phyloP scores from a whole-genome alignment of 2,329 filamentous ascomycete genomes.

The Pseudocercospora fuligena region DNA sequence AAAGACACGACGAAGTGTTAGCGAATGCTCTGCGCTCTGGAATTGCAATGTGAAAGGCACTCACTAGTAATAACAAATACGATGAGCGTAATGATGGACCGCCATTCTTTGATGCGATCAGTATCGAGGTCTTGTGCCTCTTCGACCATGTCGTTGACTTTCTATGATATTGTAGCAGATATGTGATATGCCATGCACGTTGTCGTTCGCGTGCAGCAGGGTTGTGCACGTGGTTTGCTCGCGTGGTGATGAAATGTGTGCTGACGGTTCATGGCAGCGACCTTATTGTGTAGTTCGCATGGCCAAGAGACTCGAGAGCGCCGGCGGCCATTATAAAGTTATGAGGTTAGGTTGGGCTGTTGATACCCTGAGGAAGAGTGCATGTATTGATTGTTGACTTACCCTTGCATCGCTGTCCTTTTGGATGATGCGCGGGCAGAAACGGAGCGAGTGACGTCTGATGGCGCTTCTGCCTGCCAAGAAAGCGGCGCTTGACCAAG shows the following conservation, averaged over 20 bases:
- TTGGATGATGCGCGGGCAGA: constrained; percentile 2
- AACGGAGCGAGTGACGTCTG: neutral
- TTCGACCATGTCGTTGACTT: constrained; percentile 8
- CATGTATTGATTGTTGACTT: neutral
- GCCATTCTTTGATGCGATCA: constrained; percentile 65
- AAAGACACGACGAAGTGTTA: neutral
- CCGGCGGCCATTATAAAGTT: neutral
- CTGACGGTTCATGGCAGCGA: neutral
- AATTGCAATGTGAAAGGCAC: constrained; percentile 41
- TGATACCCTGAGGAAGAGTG: neutral
- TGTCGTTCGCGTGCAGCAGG: neutral
- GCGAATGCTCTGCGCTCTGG: neutral
- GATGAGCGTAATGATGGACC: constrained; percentile 71
- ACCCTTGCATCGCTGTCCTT: neutral
- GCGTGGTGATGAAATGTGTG: neutral
- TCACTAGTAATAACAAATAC: constrained; percentile 73
- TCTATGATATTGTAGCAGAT: neutral
- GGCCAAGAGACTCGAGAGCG: neutral
- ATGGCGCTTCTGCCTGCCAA: neutral
- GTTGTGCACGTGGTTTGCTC: neutral
- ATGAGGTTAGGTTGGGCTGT: neutral
- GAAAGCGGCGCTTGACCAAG: neutral
- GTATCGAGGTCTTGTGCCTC: constrained; percentile 52
- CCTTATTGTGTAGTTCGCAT: neutral
- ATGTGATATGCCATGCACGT: neutral